Percentiles rank a stretch among this genome's conserved stretches.
Evolutionary conservation across 305 asterid genomes (phyloP).

Genomic region (Caryopteris hybrid): DNA sequence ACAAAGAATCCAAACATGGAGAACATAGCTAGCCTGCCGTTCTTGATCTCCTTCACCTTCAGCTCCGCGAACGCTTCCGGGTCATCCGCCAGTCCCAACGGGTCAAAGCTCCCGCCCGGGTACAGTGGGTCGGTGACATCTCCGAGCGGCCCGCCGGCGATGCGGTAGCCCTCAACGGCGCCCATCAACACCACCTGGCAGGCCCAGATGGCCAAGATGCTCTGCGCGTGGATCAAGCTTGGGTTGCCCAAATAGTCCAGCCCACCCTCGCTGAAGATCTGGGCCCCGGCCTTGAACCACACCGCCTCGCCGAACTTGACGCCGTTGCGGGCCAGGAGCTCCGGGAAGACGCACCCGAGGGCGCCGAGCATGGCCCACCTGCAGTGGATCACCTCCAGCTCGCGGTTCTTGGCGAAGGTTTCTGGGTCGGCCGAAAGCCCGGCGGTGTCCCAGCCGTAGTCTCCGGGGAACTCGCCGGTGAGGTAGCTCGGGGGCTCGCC

Average conservation of each 20-base stretch:
- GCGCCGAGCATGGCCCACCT: slow-evolving; percentile 72
- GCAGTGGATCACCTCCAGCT: slow-evolving; percentile 54
- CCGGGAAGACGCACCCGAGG: slow-evolving; percentile 59
- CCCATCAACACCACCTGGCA: slow-evolving; percentile 56
- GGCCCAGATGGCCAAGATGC: slow-evolving; percentile 67
- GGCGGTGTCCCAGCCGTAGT: slow-evolving; percentile 59
- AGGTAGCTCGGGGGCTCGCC: slow-evolving; percentile 56
- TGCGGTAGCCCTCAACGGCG: slow-evolving; percentile 61
- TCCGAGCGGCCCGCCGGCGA: slow-evolving; percentile 63
- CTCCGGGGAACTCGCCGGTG: slow-evolving; percentile 51
- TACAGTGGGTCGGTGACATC: slow-evolving; percentile 50
- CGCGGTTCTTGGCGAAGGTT: slow-evolving; percentile 53
- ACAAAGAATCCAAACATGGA: slow-evolving; percentile 58
- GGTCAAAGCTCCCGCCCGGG: slow-evolving; percentile 67
- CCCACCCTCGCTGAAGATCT: slow-evolving; percentile 59
- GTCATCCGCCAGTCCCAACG: slow-evolving; percentile 50
- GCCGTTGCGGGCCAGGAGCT: slow-evolving; percentile 56
- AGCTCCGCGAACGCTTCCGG: slow-evolving; percentile 61
- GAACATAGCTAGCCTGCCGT: slow-evolving; percentile 55
- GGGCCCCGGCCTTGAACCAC: slow-evolving; percentile 58
- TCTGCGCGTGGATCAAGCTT: slow-evolving; percentile 55
- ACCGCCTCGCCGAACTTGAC: slow-evolving; percentile 63
- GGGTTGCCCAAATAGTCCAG: slow-evolving; percentile 63
- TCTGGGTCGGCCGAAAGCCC: slow-evolving; percentile 60
- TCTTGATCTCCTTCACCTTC: slow-evolving; percentile 59